phyloP scores from a whole-genome alignment of 345 rosid species.

The Eucalyptus erythrocorys region DNA sequence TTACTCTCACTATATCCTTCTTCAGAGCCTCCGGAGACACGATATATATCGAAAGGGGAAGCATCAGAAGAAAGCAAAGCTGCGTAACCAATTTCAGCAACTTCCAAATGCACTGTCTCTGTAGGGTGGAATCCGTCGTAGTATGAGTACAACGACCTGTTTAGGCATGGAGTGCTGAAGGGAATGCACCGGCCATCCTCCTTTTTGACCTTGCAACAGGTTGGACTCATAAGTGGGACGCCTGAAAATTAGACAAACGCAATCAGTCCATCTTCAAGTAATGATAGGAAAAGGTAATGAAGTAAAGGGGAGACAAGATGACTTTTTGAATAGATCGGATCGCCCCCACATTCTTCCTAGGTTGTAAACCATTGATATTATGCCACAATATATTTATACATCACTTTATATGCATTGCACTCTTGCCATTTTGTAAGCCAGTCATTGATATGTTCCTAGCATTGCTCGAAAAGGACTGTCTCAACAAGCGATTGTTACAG shows the following conservation, averaged over 20 bases:
- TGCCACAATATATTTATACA: background rate
- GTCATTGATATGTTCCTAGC: background rate
- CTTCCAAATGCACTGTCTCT: conserved; percentile 5
- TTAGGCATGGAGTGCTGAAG: conserved; percentile 14
- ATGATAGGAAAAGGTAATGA: background rate
- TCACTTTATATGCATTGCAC: background rate
- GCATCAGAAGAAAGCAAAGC: background rate
- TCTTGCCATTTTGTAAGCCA: background rate
- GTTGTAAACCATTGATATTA: background rate
- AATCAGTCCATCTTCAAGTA: background rate
- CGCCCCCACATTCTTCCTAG: background rate
- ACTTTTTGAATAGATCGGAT: background rate
- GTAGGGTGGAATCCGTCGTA: conserved; percentile 53
- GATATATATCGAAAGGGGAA: conserved; percentile 13
- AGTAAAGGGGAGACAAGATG: background rate
- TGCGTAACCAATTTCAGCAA: conserved; percentile 6
- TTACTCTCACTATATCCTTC: background rate
- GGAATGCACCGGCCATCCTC: background rate
- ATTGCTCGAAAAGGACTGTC: background rate
- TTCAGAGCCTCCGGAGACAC: background rate
- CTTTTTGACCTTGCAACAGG: background rate
- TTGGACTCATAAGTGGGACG: background rate
- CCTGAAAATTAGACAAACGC: background rate
- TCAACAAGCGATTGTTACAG: background rate
- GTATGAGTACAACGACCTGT: conserved; percentile 14